Evolutionary conservation across 1,284 basidiomycete genomes (phyloP).

Genomic region (Ustilago bromivora): DNA sequence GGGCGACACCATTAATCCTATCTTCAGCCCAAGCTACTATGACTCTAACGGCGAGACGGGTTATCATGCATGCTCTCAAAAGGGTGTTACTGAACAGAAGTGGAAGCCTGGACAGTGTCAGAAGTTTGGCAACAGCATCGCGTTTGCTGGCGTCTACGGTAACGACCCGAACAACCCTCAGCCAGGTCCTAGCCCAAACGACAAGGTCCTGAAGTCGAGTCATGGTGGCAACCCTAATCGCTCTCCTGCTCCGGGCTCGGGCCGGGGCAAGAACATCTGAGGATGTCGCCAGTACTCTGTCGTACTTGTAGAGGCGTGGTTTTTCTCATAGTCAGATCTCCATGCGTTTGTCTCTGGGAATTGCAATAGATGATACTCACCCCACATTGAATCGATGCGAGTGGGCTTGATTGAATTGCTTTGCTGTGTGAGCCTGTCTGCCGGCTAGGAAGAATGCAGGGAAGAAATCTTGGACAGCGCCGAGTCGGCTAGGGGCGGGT

Average conservation of each 20-base stretch:
- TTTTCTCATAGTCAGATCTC: neutral
- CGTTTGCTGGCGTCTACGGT: slow-evolving; percentile 42
- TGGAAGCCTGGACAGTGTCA: slow-evolving; percentile 29
- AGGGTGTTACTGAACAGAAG: neutral
- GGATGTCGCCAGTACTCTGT: neutral
- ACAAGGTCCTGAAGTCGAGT: slow-evolving; percentile 17
- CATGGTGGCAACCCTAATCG: slow-evolving; percentile 8
- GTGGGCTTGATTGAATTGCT: neutral
- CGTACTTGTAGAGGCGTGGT: neutral
- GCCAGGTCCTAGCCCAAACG: slow-evolving; percentile 1
- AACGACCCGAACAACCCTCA: slow-evolving; percentile 19
- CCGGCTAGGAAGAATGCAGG: neutral
- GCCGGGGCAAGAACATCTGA: neutral
- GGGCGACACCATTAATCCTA: slow-evolving; percentile 7
- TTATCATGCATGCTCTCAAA: slow-evolving; percentile 29
- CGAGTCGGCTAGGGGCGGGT: slow-evolving; percentile 14
- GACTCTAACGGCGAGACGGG: slow-evolving; percentile 7
- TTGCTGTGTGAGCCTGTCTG: neutral
- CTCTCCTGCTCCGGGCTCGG: neutral
- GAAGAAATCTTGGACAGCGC: neutral
- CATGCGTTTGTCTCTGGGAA: neutral
- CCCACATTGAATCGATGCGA: neutral
- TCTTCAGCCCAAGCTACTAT: slow-evolving; percentile 41
- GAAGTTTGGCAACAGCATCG: slow-evolving; percentile 12
- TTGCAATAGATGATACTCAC: neutral